Conservation (phyloP, 129 eudicot genomes). For the Calendula officinalis region DNA sequence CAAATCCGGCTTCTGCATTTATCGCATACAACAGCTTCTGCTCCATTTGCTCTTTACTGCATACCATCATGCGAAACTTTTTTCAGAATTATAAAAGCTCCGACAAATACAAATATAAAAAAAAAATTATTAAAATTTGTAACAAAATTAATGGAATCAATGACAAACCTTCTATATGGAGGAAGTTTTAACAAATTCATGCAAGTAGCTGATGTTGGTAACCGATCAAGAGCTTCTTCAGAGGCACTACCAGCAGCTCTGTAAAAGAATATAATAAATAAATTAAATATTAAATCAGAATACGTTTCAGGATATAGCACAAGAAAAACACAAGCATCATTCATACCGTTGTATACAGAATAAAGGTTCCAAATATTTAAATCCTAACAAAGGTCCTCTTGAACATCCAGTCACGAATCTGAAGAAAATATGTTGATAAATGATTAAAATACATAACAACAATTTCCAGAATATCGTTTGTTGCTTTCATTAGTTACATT, state of each 20-base stretch:
- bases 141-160: not conserved
- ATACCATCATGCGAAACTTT: not conserved
- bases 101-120: too few species aligned
- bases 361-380: slow-evolving; percentile 82
- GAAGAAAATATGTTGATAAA: too few species aligned
- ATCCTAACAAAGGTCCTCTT: slow-evolving; percentile 97
- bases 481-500: too few species aligned
- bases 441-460: too few species aligned
- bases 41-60: slow-evolving; percentile 94
- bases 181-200: slow-evolving; percentile 98
- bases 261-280: not conserved
- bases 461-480: too few species aligned
- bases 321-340: not conserved
- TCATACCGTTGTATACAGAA: slow-evolving; percentile 88
- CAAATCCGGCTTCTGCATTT: slow-evolving; percentile 95
- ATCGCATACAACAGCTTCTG: slow-evolving; percentile 89
- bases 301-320: not conserved
- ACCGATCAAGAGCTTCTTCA: slow-evolving; percentile 83
- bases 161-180: slow-evolving; percentile 79
- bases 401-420: slow-evolving; percentile 99
- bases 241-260: slow-evolving; percentile 94
- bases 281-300: not conserved
- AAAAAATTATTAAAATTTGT: too few species aligned
- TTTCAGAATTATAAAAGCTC: too few species aligned
- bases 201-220: slow-evolving; percentile 98